Evolutionary conservation across 2,329 filamentous ascomycete species (phyloP), one percentile per base, ranked within the genome.

Genomic region (Cryphonectria carpinicola): DNA sequence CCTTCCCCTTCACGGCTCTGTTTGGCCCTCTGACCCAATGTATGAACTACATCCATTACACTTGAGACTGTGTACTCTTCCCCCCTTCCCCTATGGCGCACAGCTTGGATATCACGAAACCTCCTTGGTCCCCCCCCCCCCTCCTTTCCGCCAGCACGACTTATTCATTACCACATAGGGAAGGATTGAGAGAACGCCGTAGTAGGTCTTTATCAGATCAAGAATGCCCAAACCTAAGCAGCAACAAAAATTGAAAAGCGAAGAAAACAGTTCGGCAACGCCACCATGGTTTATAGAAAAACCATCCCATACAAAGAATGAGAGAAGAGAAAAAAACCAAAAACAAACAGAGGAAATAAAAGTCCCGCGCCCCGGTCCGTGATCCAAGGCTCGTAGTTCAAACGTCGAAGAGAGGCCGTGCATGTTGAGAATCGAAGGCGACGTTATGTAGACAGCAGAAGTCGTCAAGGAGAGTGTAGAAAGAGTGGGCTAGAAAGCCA

Each of bases 371-470:
- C 67, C 67, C 61, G 49, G 67, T 69, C 49, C 61, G 39, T 64
- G 22, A 60, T 66, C 65, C 68, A 70, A 66, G 56, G 68, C 43
- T 66, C 63, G 64, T 66, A 49, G 35, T 66, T 66, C 43, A 65
- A 41, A 70, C 37, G 22, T 61, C 46, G 63, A 65, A 66, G 61
- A 46, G 49, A 39, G 37, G 63, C 52, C n/a, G 46, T 66, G 60
- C 63, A 25, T 65, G 39, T 66, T 67, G 69, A 72, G 68, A 72
- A 72, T 68, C 49, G 71, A 72, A 70, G 62, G 56, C 49, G 39
- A 67, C 65, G 60, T 61, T 60, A 70, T 32, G 63, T 63, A 60
- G 62, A 60, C 11, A 49, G 32, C 41, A n/a, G 6, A 35, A 22
- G 56, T 63, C 54, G 65, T 58, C 35, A 72, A 67, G 56, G 71